These are phyloP conservation scores for Ascochyta koolunga DNA, from an alignment of 2,329 filamentous ascomycete species.

Conservation along the genomic window DNA sequence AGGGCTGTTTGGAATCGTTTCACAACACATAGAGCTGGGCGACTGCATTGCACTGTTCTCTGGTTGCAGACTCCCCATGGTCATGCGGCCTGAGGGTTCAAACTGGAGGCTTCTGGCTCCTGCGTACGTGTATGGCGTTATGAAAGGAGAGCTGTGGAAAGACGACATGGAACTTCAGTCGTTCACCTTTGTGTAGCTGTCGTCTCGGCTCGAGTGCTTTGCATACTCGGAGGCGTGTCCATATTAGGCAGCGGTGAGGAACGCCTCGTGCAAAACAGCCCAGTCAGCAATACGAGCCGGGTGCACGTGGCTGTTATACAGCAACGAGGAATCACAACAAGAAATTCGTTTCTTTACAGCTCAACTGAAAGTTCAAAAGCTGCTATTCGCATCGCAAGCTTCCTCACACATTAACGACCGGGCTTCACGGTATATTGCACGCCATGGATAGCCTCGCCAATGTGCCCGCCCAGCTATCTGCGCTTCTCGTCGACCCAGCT, in stretches of 20 bases:
- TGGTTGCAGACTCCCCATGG: not conserved
- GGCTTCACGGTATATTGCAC: not conserved
- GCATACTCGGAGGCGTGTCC: not conserved
- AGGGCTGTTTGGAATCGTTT: not conserved
- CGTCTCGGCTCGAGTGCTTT: no score
- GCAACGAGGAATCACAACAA: no score
- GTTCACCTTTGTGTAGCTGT: not conserved
- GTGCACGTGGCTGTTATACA: not conserved
- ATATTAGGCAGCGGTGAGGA: not conserved
- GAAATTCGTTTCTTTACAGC: not conserved
- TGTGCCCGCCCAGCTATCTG: not conserved
- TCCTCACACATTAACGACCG: not conserved
- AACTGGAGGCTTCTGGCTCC: not conserved
- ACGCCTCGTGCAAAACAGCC: not conserved
- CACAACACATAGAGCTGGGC: not conserved
- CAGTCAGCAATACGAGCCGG: not conserved
- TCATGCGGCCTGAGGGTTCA: not conserved
- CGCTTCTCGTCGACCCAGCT: not conserved
- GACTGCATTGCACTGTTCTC: not conserved
- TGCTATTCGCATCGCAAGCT: no score
- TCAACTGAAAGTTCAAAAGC: not conserved
- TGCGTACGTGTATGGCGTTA: not conserved
- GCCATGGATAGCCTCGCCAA: slow-evolving; percentile 2
- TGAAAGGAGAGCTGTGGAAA: not conserved
- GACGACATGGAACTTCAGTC: no score